phyloP scores from a whole-genome alignment of 768 basidiomycete species.

The Dioszegia hungarica region DNA sequence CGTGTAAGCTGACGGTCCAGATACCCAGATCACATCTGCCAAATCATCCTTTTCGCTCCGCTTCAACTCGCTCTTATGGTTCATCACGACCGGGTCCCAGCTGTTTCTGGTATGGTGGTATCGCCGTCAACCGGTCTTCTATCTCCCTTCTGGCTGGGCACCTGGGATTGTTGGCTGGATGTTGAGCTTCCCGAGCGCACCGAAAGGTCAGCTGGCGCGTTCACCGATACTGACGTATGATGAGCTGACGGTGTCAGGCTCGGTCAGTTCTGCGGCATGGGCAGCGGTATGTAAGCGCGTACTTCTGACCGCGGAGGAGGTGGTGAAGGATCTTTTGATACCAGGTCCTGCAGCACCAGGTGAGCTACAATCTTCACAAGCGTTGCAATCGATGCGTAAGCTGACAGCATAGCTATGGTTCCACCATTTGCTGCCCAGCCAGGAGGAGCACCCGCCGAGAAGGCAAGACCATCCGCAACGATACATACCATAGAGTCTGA shows the following conservation, averaged over 20 bases:
- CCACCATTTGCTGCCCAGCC: background rate
- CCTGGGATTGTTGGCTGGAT: slow-evolving; percentile 78
- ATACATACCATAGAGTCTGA: slow-evolving; percentile 35
- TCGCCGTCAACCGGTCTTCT: slow-evolving; percentile 84
- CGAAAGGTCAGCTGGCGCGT: slow-evolving; percentile 58
- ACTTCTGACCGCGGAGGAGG: slow-evolving; percentile 68
- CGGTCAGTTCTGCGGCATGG: slow-evolving; percentile 90
- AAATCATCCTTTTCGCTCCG: slow-evolving; percentile 63
- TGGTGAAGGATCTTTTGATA: slow-evolving; percentile 60
- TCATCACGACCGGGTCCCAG: slow-evolving; percentile 79
- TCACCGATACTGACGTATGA: background rate
- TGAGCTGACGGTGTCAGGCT: slow-evolving; percentile 56
- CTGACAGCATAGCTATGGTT: background rate
- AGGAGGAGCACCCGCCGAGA: background rate
- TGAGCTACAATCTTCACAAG: background rate
- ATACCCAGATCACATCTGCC: slow-evolving; percentile 61
- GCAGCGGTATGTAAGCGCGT: slow-evolving; percentile 88
- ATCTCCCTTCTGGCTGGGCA: slow-evolving; percentile 83
- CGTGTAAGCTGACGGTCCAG: slow-evolving; percentile 50
- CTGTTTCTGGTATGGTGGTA: slow-evolving; percentile 87
- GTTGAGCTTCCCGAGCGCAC: slow-evolving; percentile 84
- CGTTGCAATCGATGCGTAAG: no score
- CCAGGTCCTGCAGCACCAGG: slow-evolving; percentile 12
- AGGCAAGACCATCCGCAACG: slow-evolving; percentile 18
- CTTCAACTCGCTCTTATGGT: slow-evolving; percentile 72